phyloP scores from a whole-genome alignment of 768 basidiomycete species.

The Chalciporus piperatus region DNA sequence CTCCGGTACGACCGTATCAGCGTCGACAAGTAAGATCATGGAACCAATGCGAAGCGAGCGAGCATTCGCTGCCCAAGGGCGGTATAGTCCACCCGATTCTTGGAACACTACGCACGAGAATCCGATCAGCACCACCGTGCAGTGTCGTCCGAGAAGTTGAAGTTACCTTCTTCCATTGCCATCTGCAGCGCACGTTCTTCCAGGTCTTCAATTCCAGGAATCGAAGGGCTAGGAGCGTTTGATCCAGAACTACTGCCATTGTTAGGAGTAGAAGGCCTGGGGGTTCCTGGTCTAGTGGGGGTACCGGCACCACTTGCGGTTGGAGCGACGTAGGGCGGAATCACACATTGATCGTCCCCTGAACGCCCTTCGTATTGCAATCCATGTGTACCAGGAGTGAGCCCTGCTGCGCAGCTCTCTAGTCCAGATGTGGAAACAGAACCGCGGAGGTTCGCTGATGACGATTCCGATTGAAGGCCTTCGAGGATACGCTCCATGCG shows the following conservation, averaged over 20 bases:
- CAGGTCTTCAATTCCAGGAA: slow-evolving; percentile 33
- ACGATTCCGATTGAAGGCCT: slow-evolving; percentile 25
- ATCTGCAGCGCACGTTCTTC: slow-evolving; percentile 50
- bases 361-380: slow-evolving; percentile 64
- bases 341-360: slow-evolving; percentile 52
- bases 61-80: slow-evolving; percentile 75
- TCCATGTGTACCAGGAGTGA: slow-evolving; percentile 48
- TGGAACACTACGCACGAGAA: slow-evolving; percentile 43
- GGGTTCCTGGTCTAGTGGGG: slow-evolving; percentile 25
- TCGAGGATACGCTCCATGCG: slow-evolving; percentile 33
- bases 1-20: slow-evolving; percentile 86
- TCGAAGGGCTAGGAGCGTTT: slow-evolving; percentile 9
- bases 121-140: slow-evolving; percentile 38
- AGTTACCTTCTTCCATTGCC: slow-evolving; percentile 49
- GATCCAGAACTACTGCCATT: slow-evolving; percentile 3
- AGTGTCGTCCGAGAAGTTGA: slow-evolving; percentile 29
- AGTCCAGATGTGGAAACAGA: slow-evolving; percentile 24
- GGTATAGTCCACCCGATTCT: slow-evolving; percentile 54
- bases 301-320: slow-evolving; percentile 23
- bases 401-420: slow-evolving; percentile 22
- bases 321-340: slow-evolving; percentile 18
- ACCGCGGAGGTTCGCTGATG: slow-evolving; percentile 19
- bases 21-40: slow-evolving; percentile 79
- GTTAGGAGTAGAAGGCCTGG: slow-evolving; percentile 15
- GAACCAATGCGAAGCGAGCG: slow-evolving; percentile 74